Percentiles rank a stretch among this genome's conserved stretches.
These are phyloP conservation scores for Apiospora malaysiana DNA, from an alignment of 2,329 filamentous ascomycete species.

Conservation along the genomic window DNA sequence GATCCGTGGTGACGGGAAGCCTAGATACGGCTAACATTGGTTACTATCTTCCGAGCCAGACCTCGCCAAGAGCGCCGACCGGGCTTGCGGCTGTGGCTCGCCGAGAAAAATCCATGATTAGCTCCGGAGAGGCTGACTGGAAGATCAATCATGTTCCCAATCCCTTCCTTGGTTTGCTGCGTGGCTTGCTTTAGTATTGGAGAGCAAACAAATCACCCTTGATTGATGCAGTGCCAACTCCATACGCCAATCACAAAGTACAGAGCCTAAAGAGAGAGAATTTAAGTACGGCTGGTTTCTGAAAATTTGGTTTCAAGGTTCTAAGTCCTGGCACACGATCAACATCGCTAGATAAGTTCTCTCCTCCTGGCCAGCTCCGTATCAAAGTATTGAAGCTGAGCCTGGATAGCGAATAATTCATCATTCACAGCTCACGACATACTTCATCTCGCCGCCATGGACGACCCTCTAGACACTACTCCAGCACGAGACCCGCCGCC, in stretches of 20 bases:
- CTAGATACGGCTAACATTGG: background rate
- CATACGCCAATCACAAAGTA: no score
- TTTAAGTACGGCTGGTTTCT: no score
- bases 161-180: background rate
- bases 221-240: background rate
- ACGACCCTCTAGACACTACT: background rate
- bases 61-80: background rate
- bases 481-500: background rate
- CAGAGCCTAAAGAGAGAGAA: no score
- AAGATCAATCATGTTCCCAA: background rate
- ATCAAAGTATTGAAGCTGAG: no score
- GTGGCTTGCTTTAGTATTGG: background rate
- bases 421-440: no score
- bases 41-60: background rate
- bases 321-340: no score
- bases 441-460: no score
- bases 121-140: background rate
- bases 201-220: background rate
- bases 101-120: background rate
- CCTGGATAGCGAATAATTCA: no score
- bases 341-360: no score
- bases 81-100: background rate
- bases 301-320: no score
- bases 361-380: no score
- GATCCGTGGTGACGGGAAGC: background rate